These are phyloP conservation scores for Solanum chilense DNA, from an alignment of 257 asterid species.

Conservation along the genomic window DNA sequence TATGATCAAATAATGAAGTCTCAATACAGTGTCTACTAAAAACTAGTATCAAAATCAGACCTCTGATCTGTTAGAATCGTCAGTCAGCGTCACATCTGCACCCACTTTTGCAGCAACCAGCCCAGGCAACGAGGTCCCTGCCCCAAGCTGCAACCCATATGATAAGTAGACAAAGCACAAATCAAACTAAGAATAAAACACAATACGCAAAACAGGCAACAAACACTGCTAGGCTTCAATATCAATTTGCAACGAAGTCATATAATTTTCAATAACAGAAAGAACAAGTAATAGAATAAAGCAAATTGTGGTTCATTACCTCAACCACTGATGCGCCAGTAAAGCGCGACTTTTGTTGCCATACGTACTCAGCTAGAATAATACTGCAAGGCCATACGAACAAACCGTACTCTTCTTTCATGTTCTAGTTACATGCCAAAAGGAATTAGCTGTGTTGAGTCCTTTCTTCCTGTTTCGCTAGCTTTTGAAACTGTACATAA, in stretches of 20 bases:
- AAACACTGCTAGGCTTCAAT: background rate
- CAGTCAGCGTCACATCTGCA: constrained; percentile 76
- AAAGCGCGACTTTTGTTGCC: constrained; percentile 78
- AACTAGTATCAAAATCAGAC: constrained; percentile 18
- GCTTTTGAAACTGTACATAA: background rate
- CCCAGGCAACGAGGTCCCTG: constrained; percentile 97
- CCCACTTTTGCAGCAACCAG: constrained; percentile 87
- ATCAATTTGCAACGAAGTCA: background rate
- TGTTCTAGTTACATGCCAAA: constrained; percentile 33
- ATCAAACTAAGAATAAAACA: background rate
- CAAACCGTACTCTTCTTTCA: constrained; percentile 92
- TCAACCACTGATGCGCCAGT: constrained; percentile 62
- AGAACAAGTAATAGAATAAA: background rate
- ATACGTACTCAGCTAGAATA: constrained; percentile 85
- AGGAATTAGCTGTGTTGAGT: background rate
- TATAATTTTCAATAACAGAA: background rate
- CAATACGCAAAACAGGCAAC: background rate
- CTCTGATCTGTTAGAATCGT: constrained; percentile 53
- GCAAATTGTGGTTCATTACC: constrained; percentile 19
- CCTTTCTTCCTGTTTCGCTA: background rate
- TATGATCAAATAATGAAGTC: background rate
- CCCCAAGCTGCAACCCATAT: constrained; percentile 56
- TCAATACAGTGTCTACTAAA: background rate
- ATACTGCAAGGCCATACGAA: constrained; percentile 92
- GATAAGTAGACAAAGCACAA: background rate